These are phyloP conservation scores for Epichloe scottii DNA, from an alignment of 2,329 filamentous ascomycete genomes.

Conservation along the genomic window DNA sequence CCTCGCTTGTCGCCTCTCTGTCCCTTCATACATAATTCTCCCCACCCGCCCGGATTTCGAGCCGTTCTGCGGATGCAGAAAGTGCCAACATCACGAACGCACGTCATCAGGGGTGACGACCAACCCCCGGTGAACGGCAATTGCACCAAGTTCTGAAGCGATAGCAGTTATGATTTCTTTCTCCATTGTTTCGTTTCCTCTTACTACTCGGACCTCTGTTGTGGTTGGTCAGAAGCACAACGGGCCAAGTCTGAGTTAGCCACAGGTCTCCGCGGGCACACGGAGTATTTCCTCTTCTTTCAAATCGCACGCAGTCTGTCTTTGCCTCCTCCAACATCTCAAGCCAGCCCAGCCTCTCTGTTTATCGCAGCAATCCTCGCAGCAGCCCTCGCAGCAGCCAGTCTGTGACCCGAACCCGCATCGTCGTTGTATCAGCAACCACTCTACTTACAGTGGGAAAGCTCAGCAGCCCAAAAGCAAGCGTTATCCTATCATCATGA, in stretches of 20 bases:
- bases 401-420: background rate
- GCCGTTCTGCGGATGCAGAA: background rate
- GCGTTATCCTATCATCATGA: background rate
- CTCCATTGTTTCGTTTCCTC: background rate
- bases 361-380: background rate
- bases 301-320: background rate
- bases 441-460: background rate
- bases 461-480: background rate
- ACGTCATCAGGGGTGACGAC: background rate
- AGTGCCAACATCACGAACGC: background rate
- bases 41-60: background rate
- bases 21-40: background rate
- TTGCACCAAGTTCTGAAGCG: background rate
- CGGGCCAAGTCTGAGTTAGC: background rate
- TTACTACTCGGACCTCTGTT: background rate
- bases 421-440: slow-evolving; percentile 5
- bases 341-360: slow-evolving; percentile 1
- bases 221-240: background rate
- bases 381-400: background rate
- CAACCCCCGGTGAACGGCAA: background rate
- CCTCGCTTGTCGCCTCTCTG: background rate
- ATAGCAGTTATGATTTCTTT: background rate
- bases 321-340: background rate
- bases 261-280: background rate
- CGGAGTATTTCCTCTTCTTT: background rate